These are phyloP conservation scores for sweet orange (Citrus sinensis) DNA, from an alignment of 345 rosid species.

Conservation along the genomic window DVS_A1.0 CM039167.1:16684501-16685000, in stretches of 20 bases:
- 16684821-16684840: conserved; percentile 34
- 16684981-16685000: background rate
- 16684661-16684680: background rate
- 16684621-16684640: background rate
- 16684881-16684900: background rate
- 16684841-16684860: background rate
- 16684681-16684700: background rate
- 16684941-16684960: background rate
- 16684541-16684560: background rate
- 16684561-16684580: background rate
- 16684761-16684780: conserved; percentile 78
- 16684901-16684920: background rate
- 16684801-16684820: conserved; percentile 68
- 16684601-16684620: background rate
- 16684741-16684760: conserved; percentile 4
- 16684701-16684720: background rate
- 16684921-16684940: background rate
- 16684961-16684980: too few species aligned
- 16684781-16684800: conserved; percentile 71
- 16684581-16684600: background rate
- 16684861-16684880: background rate
- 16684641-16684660: background rate
- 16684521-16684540: background rate
- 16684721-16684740: background rate
- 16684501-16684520: background rate